Base-by-base conservation (phyloP, 1,284 basidiomycete species). In the Ceratobasidium papillatum region DNA sequence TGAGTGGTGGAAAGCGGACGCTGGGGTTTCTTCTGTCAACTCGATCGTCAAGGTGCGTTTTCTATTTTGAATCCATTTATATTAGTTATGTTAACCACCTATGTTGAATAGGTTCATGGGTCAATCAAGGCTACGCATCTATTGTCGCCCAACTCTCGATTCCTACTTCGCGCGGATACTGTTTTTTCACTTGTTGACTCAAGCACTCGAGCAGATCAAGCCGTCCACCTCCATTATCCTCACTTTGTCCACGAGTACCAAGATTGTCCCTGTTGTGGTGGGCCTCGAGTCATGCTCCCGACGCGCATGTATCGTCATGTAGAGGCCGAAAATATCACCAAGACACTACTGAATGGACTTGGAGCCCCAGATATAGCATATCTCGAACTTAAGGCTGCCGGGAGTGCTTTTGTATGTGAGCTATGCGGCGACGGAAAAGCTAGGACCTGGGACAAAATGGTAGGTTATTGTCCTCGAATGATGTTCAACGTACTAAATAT, bases 91-190 rank as follows among this genome's bases (percentile, higher is more conserved):
- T 7, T n/a, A n/a, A n/a, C n/a, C 19, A 7, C 19, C 9, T 47
- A 7, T 9, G n/a, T n/a, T n/a, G n/a, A n/a, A 4, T n/a, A 47
- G 45, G 19, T 47, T 47, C 45, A 47, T 17, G 19, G 19, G 19
- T 12, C 45, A 19, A 12, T 47, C 45, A 7, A 17, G 19, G 8
- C 19, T 11, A 47, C 45, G 8, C 19, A 17, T 9, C 45, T 41
- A 3, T 11, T 47, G 7, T n/a, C 56, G 9, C 22, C 56, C 17
- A 5, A 62, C 19, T 17, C 38, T n/a, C n/a, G n/a, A 2, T 45
- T 62, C 30, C 41, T 62, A 2, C 59, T 62, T 25, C 59, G 59
- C 25, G 59, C 59, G 3, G 59, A 62, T 43, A 62, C 59, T 14
- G 43, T 62, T 25, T 62, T 62, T 36, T 45, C 38, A 4, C 25